Evolutionary conservation across 345 rosid genomes (phyloP).

Genomic region (Sisymbrium irio): DNA sequence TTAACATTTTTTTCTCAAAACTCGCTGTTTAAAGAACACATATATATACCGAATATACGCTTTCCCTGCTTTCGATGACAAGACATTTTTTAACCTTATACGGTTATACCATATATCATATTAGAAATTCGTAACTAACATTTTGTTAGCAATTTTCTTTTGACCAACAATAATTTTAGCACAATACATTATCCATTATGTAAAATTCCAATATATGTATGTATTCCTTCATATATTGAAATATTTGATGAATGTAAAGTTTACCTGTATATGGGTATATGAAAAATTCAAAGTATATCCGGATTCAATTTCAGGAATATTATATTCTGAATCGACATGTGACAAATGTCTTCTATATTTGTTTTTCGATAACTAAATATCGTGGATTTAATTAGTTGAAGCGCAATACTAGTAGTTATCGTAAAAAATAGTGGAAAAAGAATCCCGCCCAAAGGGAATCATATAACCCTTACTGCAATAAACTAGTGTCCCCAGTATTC

Average conservation of each 20-base stretch:
- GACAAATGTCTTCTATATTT: neutral
- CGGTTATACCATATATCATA: too few species aligned
- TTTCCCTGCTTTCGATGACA: neutral
- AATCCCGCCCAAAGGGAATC: neutral
- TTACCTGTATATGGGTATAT: too few species aligned
- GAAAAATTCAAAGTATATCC: too few species aligned
- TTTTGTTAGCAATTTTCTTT: too few species aligned
- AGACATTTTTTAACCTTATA: neutral
- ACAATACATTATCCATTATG: neutral
- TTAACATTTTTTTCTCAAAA: too few species aligned
- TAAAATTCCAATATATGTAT: neutral
- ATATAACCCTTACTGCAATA: neutral
- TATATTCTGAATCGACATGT: neutral
- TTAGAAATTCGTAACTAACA: too few species aligned
- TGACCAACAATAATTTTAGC: too few species aligned
- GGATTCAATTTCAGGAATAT: neutral
- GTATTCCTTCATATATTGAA: too few species aligned
- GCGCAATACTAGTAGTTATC: neutral
- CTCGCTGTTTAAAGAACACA: too few species aligned
- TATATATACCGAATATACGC: too few species aligned
- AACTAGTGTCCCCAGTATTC: neutral
- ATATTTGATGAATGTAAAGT: too few species aligned
- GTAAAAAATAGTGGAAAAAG: neutral
- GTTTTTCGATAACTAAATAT: neutral
- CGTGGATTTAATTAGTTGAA: neutral